Percentiles rank a stretch among this genome's conserved stretches.
These are phyloP conservation scores for Apiospora marii DNA, from an alignment of 2,329 filamentous ascomycete species.

Conservation along the genomic window DNA sequence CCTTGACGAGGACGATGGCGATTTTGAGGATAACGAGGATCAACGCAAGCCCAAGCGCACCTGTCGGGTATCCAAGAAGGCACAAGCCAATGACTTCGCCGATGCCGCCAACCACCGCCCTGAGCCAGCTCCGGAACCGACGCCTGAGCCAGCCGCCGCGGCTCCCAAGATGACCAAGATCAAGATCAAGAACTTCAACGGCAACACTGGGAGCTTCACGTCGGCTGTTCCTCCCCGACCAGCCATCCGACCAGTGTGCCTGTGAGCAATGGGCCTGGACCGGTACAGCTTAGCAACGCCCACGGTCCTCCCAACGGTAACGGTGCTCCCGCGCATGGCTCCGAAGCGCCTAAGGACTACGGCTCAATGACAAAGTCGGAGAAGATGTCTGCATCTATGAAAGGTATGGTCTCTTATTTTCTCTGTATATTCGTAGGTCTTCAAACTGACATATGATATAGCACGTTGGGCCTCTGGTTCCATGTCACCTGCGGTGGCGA, in stretches of 20 bases:
- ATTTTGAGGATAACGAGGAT: conserved; percentile 35
- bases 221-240: conserved; percentile 26
- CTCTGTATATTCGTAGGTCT: not conserved
- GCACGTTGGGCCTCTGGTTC: conserved; percentile 68
- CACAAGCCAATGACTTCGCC: conserved; percentile 34
- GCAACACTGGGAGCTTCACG: not conserved
- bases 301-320: conserved; percentile 24
- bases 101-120: conserved; percentile 27
- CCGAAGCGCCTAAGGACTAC: conserved; percentile 57
- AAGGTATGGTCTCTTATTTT: conserved; percentile 51
- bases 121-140: conserved; percentile 22
- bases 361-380: conserved; percentile 69
- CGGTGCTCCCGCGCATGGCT: conserved; percentile 14
- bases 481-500: conserved; percentile 67
- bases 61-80: conserved; percentile 39
- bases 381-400: conserved; percentile 73
- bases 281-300: conserved; percentile 4
- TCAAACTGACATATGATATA: conserved; percentile 43
- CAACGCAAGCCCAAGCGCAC: conserved; percentile 41
- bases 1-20: conserved; percentile 52
- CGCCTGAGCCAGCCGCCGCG: not conserved
- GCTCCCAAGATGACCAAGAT: conserved; percentile 39
- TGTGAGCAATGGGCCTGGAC: conserved; percentile 1
- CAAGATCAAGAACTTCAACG: conserved; percentile 45
- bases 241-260: conserved; percentile 34